These are phyloP conservation scores for Sonneratia caseolaris DNA, from an alignment of 345 rosid species.

Conservation along the genomic window DNA sequence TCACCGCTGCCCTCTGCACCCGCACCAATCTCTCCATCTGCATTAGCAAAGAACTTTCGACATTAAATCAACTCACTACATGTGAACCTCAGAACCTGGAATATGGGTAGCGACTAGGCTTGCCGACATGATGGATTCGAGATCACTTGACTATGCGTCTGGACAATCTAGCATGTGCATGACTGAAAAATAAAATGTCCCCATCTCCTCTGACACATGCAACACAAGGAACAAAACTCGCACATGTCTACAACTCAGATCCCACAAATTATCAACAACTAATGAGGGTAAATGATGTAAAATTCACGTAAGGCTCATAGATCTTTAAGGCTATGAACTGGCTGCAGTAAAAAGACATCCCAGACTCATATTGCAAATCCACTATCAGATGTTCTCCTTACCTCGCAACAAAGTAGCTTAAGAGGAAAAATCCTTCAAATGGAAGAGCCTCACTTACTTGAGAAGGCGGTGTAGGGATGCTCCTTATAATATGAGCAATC, in stretches of 20 bases:
- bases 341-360: background rate
- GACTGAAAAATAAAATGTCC: background rate
- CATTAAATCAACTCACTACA: background rate
- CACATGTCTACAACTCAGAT: background rate
- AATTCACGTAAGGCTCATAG: too few relatives aligned
- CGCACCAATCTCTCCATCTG: constrained; percentile 24
- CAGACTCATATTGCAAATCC: background rate
- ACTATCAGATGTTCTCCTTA: too few relatives aligned
- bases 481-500: constrained; percentile 59
- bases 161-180: too few relatives aligned
- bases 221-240: background rate
- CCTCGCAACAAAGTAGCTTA: background rate
- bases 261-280: background rate
- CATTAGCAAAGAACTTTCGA: constrained; percentile 9
- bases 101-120: too few relatives aligned
- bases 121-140: too few relatives aligned
- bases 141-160: too few relatives aligned
- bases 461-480: constrained; percentile 12
- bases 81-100: too few relatives aligned
- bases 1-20: constrained; percentile 17
- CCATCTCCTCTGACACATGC: background rate
- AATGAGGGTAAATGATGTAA: background rate
- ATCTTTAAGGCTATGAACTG: background rate
- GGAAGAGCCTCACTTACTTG: constrained; percentile 26
- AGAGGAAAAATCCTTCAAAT: background rate